A percentile compares a stretch with the other conserved stretches of the same genome.
Conservation (phyloP, 192 early-diverging fungal genomes). For the Coemansia sp. region DNA sequence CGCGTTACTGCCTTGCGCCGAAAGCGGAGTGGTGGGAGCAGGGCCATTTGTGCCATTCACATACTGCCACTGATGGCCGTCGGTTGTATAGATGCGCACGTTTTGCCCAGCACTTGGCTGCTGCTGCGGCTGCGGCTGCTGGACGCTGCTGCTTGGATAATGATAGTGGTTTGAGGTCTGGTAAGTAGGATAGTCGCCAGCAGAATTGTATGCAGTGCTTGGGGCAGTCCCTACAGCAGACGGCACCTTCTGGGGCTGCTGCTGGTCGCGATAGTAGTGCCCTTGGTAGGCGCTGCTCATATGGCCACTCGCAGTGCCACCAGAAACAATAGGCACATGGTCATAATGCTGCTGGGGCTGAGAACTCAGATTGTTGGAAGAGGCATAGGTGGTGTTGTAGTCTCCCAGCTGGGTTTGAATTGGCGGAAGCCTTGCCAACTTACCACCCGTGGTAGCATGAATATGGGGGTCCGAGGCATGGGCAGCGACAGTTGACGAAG, state of each 20-base stretch:
- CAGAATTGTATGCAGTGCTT: background rate
- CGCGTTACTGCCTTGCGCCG: constrained; percentile 2
- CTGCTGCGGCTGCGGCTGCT: constrained; percentile 1
- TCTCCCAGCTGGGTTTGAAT: background rate
- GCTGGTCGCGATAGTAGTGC: constrained; percentile 37
- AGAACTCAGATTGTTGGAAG: constrained; percentile 3
- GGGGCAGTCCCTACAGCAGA: background rate
- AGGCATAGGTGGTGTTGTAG: constrained; percentile 2
- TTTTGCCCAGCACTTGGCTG: constrained; percentile 1
- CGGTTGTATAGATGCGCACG: constrained; percentile 1
- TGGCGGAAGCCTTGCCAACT: constrained; percentile 3
- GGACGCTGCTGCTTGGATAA: background rate
- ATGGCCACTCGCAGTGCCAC: background rate
- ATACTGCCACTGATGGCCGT: constrained; percentile 12
- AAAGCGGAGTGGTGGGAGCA: constrained; percentile 4
- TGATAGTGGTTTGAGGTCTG: background rate
- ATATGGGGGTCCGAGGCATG: background rate
- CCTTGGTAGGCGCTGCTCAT: background rate
- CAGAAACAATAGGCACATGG: constrained; percentile 2
- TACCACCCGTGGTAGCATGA: background rate
- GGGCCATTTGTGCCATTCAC: background rate
- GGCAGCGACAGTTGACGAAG: constrained; percentile 12
- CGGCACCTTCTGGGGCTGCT: constrained; percentile 16
- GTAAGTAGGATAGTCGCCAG: background rate
- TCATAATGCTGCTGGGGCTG: constrained; percentile 10